Evolutionary conservation across 2,329 filamentous ascomycete genomes (phyloP), one percentile per base, ranked within the genome.

Genomic region (Claviceps cyperi): DNA sequence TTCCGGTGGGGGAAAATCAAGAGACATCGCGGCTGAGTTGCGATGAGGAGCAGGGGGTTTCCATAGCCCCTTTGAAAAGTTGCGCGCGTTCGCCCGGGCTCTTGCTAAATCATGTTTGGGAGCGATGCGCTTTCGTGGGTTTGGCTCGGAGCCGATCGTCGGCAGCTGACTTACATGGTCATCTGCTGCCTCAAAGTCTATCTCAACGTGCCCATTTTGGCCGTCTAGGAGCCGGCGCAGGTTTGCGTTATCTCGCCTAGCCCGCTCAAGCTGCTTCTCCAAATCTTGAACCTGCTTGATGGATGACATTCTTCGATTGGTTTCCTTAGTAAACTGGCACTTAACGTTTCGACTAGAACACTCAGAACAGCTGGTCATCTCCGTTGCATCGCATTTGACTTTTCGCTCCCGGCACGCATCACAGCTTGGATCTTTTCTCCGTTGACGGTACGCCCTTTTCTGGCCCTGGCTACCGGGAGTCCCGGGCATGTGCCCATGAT

Each of bases 251-350:
- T 95, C 86, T 51, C 87, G 81, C 62, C 83, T 86, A 40, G 92
- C 76, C 48, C 83, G 77, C 45, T 84, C 78, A 60, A 96, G 79
- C 66, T 96, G 90, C 66, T 88, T 92, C 68, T 97, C 91, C 24
- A 98, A 74, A 64, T 98, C 92, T 67, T 97, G 92, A 13, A 97
- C 86, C 72, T 96, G 92, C 78, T 97, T 98, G 69, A 97, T 97
- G 1, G 91, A 97, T 17, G 92, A 97, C 92, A 98, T 98, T 54
- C 92, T 81, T 52, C 92, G 79, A 65, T 98, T 98, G 13, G 92
- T 98, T 68, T 98, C 92, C 69, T 98, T 98, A 47, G 92, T 98
- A 64, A 98, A 98, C 62, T 97, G 91, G 63, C 92, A 98, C 66
- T 94, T 94, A 56, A 97, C 91, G 63, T 91, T 94, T 56, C 92